Evolutionary conservation across 306 rosid species (phyloP).

Genomic region (Fragaria nilgerrensis): DNA sequence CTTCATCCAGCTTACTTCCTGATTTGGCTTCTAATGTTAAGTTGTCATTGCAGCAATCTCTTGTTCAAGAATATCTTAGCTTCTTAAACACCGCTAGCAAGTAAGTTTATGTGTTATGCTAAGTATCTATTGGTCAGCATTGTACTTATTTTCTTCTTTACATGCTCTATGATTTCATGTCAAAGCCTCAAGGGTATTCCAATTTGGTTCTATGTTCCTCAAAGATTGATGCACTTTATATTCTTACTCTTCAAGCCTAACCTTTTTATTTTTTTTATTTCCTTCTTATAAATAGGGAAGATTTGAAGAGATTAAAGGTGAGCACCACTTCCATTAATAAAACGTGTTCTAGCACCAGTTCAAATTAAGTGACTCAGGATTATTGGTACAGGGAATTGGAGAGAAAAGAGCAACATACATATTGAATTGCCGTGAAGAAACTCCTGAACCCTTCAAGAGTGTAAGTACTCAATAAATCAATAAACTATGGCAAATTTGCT

Average conservation of each 20-base stretch:
- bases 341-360: neutral
- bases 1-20: neutral
- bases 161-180: neutral
- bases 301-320: slow-evolving; percentile 68
- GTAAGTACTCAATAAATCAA: slow-evolving; percentile 40
- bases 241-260: neutral
- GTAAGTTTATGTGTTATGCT: slow-evolving; percentile 44
- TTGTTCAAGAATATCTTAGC: slow-evolving; percentile 55
- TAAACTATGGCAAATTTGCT: neutral
- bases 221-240: neutral
- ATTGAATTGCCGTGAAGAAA: slow-evolving; percentile 67
- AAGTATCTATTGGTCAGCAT: neutral
- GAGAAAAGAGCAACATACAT: slow-evolving; percentile 79
- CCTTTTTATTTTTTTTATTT: neutral
- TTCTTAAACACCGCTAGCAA: slow-evolving; percentile 73
- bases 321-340: neutral
- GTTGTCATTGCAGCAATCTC: slow-evolving; percentile 48
- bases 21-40: slow-evolving; percentile 3
- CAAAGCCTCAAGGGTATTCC: neutral
- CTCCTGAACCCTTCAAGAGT: slow-evolving; percentile 74
- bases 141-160: neutral
- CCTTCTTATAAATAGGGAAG: slow-evolving; percentile 48
- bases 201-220: neutral
- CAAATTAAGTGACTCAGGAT: neutral
- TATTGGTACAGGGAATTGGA: slow-evolving; percentile 67